Evolutionary conservation across 129 eudicot genomes (phyloP).

Genomic region (Rutidosis leptorrhynchoides): DNA sequence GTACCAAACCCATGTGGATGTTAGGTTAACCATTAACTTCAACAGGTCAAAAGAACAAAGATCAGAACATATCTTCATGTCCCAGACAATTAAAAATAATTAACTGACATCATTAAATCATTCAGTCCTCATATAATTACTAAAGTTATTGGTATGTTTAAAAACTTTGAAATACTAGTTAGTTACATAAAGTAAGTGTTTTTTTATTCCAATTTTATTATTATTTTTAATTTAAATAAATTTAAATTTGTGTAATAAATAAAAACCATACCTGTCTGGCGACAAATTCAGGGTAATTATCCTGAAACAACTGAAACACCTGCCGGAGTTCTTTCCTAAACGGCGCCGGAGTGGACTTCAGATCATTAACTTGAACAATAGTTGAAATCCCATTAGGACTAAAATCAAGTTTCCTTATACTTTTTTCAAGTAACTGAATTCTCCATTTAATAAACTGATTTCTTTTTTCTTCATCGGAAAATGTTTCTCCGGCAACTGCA

Average conservation of each 20-base stretch:
- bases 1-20: conserved; percentile 22
- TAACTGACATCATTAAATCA: conserved; percentile 9
- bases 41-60: conserved; percentile 34
- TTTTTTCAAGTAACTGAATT: conserved; percentile 73
- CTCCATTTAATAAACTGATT: conserved; percentile 60
- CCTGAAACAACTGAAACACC: conserved; percentile 73
- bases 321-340: conserved; percentile 73
- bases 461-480: conserved; percentile 60
- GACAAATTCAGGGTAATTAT: conserved; percentile 88
- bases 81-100: conserved; percentile 13
- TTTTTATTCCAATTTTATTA: too few species aligned
- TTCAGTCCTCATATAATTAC: background rate
- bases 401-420: conserved; percentile 70
- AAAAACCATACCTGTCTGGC: conserved; percentile 65
- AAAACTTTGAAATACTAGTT: too few species aligned
- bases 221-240: background rate
- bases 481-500: conserved; percentile 59
- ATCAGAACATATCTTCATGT: conserved; percentile 31
- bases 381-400: conserved; percentile 68
- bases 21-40: conserved; percentile 23
- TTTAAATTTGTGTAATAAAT: too few species aligned
- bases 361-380: conserved; percentile 65
- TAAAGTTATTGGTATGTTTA: too few species aligned
- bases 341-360: conserved; percentile 69
- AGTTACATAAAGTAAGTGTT: too few species aligned